Evolutionary conservation across 106 monocot species (phyloP).

Genomic region (Acanthochlamys bracteata): DNA sequence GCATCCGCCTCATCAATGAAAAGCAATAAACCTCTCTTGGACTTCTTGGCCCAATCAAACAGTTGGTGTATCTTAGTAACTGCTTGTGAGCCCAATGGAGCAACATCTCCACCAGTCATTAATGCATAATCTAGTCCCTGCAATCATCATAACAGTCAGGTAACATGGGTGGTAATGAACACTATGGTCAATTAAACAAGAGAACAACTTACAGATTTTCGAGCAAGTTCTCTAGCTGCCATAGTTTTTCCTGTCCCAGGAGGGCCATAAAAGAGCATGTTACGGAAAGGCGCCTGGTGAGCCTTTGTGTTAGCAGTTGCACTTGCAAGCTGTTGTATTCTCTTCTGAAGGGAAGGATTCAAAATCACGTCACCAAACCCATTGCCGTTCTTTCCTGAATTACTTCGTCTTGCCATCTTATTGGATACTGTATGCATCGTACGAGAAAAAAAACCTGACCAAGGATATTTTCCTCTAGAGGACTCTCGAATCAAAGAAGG

Average conservation of each 20-base stretch:
- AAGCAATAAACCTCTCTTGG: conserved; percentile 66
- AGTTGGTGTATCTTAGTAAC: conserved; percentile 99
- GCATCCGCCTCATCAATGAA: conserved; percentile 99
- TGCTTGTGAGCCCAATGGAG: conserved; percentile 89
- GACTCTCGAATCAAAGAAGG: conserved; percentile 95
- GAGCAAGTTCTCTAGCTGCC: conserved; percentile 88
- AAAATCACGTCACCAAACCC: conserved; percentile 88
- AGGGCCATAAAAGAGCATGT: conserved; percentile 98
- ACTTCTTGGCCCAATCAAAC: conserved; percentile 97
- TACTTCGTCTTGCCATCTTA: conserved; percentile 21
- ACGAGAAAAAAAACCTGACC: conserved; percentile 75
- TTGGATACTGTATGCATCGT: conserved; percentile 30
- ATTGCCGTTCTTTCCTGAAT: conserved; percentile 36
- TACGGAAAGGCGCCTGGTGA: conserved; percentile 94
- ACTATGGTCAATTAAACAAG: too few relatives aligned
- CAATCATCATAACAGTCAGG: background rate
- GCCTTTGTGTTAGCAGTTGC: conserved; percentile 92
- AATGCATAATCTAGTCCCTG: conserved; percentile 93
- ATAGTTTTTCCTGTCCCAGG: conserved; percentile 98
- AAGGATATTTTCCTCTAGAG: conserved; percentile 88
- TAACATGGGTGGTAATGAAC: too few relatives aligned
- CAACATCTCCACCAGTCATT: conserved; percentile 99
- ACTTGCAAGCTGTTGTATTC: conserved; percentile 71
- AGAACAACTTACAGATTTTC: conserved; percentile 58
- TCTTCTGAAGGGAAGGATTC: conserved; percentile 80